These are phyloP conservation scores for Aquanectria penicillioides DNA, from an alignment of 2,329 filamentous ascomycete species.

Conservation along the genomic window DNA sequence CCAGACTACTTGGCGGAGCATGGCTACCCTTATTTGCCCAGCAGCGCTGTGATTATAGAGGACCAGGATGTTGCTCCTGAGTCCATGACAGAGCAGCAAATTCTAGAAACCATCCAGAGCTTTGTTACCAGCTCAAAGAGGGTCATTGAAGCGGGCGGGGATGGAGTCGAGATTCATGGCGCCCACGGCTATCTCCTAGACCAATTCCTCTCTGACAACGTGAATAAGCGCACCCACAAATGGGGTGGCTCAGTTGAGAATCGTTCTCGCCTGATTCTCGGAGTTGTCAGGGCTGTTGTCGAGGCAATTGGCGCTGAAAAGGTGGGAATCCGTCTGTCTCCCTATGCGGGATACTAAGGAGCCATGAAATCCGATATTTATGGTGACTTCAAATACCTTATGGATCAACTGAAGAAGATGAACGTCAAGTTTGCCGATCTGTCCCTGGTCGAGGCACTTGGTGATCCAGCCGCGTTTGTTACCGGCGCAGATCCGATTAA, in stretches of 20 bases:
- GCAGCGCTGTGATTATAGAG: background rate
- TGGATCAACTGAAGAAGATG: slow-evolving; percentile 40
- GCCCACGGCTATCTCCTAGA: slow-evolving; percentile 67
- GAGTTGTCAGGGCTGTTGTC: slow-evolving; percentile 53
- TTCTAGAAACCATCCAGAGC: background rate
- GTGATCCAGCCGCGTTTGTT: slow-evolving; percentile 31
- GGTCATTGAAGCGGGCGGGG: slow-evolving; percentile 68
- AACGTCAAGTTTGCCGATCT: slow-evolving; percentile 43
- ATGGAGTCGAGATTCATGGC: slow-evolving; percentile 67
- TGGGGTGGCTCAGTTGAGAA: slow-evolving; percentile 63
- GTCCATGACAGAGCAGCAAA: background rate
- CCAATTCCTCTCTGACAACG: slow-evolving; percentile 60
- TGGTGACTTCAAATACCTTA: slow-evolving; percentile 37
- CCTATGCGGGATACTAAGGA: slow-evolving; percentile 41
- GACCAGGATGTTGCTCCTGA: background rate
- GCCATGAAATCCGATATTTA: slow-evolving; percentile 31
- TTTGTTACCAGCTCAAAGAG: slow-evolving; percentile 50
- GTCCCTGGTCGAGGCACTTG: slow-evolving; percentile 42
- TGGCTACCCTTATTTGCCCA: background rate
- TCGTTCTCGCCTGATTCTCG: slow-evolving; percentile 55
- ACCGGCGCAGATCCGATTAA: slow-evolving; percentile 42
- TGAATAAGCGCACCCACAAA: slow-evolving; percentile 56
- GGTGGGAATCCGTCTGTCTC: slow-evolving; percentile 53
- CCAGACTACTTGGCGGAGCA: background rate
- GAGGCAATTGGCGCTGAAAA: slow-evolving; percentile 46